Evolutionary conservation across 176 grass and related monocot genomes (phyloP), one percentile per base, ranked within the genome.

Genomic region (Stipa capillata): DNA sequence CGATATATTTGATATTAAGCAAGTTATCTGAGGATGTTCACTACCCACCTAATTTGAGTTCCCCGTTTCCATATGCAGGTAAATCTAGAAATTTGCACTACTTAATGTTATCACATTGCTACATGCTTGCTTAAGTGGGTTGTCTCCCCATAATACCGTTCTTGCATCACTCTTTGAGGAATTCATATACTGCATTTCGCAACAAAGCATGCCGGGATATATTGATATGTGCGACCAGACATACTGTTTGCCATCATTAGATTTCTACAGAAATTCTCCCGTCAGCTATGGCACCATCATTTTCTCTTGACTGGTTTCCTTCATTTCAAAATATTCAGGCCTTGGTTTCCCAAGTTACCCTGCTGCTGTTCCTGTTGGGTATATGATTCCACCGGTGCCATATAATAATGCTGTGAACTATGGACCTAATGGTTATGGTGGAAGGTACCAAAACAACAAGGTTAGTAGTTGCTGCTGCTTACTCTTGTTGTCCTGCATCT

Each of bases 41-140:
- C 52, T 98, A 98, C 73, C 92, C 95, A 57, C 92, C 88, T 78
- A 94, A 87, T 82, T 52, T 94, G 65, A 94, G 83, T 47, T 92
- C 92, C 40, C 95, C 95, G 63, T 98, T 85, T 87, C 85, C 92
- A 82, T 98, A 98, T 90, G 88, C 92, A 81, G 95, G 89, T 94
- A 85, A 61, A 36, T 88, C 63, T 36, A 33, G 39, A 31, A 83
- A 14, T 52, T 56, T 42, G 74, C 6, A 24, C 3, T 66, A 42
- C n/a, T 47, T 66, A 1, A 51, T 57, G 8, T 59, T 45, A 68
- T 3, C 31, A 69, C 52, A 65, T 69, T 72, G 36, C n/a, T 72
- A 12, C 4, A 10, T 52, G n/a, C 6, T 42, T 71, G 16, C 37
- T 74, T 73, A 17, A 74, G 29, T 73, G 5, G 63, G 13, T 23